Percentiles rank a stretch among this genome's conserved stretches.
Evolutionary conservation across 192 early-diverging fungal genomes (phyloP).

Genomic region (Coemansia sp.): DNA sequence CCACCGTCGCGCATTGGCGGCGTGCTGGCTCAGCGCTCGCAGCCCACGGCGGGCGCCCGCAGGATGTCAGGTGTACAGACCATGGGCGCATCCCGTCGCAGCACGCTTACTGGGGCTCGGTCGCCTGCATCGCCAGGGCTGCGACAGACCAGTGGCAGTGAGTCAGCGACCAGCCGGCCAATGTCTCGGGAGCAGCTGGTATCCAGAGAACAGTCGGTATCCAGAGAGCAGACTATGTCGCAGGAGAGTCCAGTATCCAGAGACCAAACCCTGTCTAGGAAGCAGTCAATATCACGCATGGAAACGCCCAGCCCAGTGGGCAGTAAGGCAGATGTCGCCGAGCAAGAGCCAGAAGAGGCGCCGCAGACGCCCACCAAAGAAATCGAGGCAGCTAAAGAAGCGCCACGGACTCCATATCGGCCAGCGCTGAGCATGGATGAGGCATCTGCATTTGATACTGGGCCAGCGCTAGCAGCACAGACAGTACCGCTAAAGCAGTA

Average conservation of each 20-base stretch:
- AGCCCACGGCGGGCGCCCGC: neutral
- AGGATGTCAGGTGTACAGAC: slow-evolving; percentile 6
- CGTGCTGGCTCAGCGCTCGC: neutral
- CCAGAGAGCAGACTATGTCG: neutral
- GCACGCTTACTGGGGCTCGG: slow-evolving; percentile 21
- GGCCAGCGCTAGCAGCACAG: slow-evolving; percentile 17
- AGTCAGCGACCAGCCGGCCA: slow-evolving; percentile 18
- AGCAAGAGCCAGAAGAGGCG: slow-evolving; percentile 5
- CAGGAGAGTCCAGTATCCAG: neutral
- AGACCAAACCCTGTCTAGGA: neutral
- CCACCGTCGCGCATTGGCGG: slow-evolving; percentile 25
- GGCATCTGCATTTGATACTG: slow-evolving; percentile 20
- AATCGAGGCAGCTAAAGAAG: slow-evolving; percentile 10
- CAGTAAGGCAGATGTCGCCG: neutral
- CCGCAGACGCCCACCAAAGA: slow-evolving; percentile 10
- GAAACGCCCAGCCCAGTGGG: slow-evolving; percentile 11
- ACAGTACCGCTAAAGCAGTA: slow-evolving; percentile 68
- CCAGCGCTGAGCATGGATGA: slow-evolving; percentile 49
- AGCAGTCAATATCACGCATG: neutral
- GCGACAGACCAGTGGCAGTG: slow-evolving; percentile 18
- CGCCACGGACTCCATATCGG: slow-evolving; percentile 31
- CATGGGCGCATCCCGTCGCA: slow-evolving; percentile 16
- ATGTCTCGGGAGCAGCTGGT: slow-evolving; percentile 17
- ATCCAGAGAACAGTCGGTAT: neutral
- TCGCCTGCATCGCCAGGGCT: slow-evolving; percentile 20